phyloP scores from a whole-genome alignment of 2,329 filamentous ascomycete species.

The Mollisiaceae sp. region DNA sequence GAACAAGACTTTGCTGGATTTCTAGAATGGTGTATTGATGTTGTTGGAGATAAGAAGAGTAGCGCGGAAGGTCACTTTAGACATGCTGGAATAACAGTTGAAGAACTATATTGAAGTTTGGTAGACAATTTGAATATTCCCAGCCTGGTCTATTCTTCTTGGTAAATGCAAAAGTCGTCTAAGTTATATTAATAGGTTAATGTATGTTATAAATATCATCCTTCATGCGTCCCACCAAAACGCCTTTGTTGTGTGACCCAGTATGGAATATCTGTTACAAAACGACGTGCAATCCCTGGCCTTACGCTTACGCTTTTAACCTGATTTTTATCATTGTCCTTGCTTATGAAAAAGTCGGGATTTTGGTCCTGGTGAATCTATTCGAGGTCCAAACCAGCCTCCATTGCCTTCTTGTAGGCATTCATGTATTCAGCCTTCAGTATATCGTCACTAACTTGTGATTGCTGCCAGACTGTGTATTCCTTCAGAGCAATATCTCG shows the following conservation, averaged over 20 bases:
- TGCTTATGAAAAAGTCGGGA: constrained; percentile 40
- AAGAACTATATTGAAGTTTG: too few relatives aligned
- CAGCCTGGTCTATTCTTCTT: too few relatives aligned
- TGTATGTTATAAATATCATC: too few relatives aligned
- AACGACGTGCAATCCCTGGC: constrained; percentile 40
- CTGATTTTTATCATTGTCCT: too few relatives aligned
- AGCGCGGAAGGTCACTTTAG: constrained; percentile 37
- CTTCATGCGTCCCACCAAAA: too few relatives aligned
- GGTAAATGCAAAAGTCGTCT: too few relatives aligned
- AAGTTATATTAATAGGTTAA: too few relatives aligned
- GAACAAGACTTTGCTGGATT: constrained; percentile 34
- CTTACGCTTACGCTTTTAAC: too few relatives aligned
- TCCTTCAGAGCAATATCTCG: constrained; percentile 32
- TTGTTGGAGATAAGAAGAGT: constrained; percentile 30
- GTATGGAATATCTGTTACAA: constrained; percentile 42
- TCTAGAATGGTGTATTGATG: constrained; percentile 36
- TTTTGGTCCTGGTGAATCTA: constrained; percentile 42
- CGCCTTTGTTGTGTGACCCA: constrained; percentile 29
- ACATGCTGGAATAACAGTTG: constrained; percentile 27
- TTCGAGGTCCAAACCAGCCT: constrained; percentile 38
- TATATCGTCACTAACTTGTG: constrained; percentile 30
- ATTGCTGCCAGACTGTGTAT: constrained; percentile 41
- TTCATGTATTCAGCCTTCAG: constrained; percentile 36
- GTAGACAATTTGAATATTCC: too few relatives aligned
- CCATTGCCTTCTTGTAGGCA: constrained; percentile 35